A percentile compares a stretch with the other conserved stretches of the same genome.
These are phyloP conservation scores for Hylodesmum podocarpum DNA, from an alignment of 306 rosid species.

Conservation along the genomic window DNA sequence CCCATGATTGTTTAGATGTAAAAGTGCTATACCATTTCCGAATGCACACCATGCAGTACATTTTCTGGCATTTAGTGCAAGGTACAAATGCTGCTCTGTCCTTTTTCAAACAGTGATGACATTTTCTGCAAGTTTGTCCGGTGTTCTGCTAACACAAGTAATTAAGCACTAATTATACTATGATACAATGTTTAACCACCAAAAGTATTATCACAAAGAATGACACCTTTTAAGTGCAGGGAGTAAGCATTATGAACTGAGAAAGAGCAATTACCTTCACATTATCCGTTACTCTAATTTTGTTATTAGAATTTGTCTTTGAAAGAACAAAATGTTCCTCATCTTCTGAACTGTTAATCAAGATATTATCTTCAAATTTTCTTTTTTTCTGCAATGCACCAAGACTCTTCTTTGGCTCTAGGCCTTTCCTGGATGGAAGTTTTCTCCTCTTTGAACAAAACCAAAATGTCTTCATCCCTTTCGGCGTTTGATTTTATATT, in stretches of 20 bases:
- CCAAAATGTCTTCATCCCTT: conserved; percentile 6
- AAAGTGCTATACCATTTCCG: conserved; percentile 58
- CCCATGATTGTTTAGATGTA: neutral
- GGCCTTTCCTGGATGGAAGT: conserved; percentile 12
- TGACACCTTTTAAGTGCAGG: neutral
- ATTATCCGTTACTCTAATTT: conserved; percentile 16
- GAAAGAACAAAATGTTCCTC: neutral
- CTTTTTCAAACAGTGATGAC: conserved; percentile 72
- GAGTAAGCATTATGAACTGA: neutral
- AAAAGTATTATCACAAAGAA: too few species aligned
- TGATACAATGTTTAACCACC: too few species aligned
- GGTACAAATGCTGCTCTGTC: conserved; percentile 36
- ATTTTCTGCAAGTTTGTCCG: conserved; percentile 20
- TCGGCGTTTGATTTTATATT: neutral
- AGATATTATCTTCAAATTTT: neutral
- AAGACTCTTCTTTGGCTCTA: conserved; percentile 22
- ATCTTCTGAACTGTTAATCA: conserved; percentile 9
- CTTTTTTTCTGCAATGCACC: conserved; percentile 26
- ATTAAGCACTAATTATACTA: neutral
- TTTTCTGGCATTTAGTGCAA: conserved; percentile 55
- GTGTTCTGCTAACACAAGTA: conserved; percentile 29
- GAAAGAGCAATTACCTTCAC: conserved; percentile 16
- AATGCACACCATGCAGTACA: conserved; percentile 60
- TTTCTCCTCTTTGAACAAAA: neutral
- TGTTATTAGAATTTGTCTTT: conserved; percentile 30